Evolutionary conservation across 495 filamentous ascomycete genomes (phyloP).

Genomic region (Elasticomyces elasticus): DNA sequence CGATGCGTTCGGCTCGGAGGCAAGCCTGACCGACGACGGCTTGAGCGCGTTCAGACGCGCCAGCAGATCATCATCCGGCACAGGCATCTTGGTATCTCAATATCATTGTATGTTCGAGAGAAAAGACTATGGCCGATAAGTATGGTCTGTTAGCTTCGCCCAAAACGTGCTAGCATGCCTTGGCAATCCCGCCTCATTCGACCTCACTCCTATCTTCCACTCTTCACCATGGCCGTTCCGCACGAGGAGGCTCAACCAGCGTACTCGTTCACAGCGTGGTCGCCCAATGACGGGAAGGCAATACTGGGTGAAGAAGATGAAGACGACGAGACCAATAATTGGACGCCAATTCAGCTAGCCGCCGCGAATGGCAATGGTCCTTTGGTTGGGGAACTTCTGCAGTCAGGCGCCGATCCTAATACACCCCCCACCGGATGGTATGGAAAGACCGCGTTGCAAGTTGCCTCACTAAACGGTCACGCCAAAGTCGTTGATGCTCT

Average conservation of each 20-base stretch:
- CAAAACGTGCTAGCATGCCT: no score
- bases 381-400: neutral
- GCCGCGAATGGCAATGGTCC: neutral
- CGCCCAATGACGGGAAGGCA: neutral
- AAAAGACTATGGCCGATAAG: no score
- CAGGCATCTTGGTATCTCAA: constrained; percentile 5
- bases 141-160: no score
- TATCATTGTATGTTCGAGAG: no score
- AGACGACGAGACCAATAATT: neutral
- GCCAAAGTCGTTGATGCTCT: neutral
- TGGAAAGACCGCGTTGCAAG: constrained; percentile 1
- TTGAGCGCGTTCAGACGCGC: constrained; percentile 34
- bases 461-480: neutral
- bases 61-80: constrained; percentile 28
- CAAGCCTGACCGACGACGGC: constrained; percentile 24
- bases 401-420: neutral
- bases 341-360: neutral
- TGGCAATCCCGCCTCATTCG: no score
- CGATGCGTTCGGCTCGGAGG: constrained; percentile 3
- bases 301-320: neutral
- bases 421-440: neutral
- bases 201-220: no score
- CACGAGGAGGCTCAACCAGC: no score
- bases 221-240: no score
- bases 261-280: constrained; percentile 1